A percentile compares a stretch with the other conserved stretches of the same genome.
Conservation (phyloP, 331 rosid genomes). For the Quercus lobata region DNA sequence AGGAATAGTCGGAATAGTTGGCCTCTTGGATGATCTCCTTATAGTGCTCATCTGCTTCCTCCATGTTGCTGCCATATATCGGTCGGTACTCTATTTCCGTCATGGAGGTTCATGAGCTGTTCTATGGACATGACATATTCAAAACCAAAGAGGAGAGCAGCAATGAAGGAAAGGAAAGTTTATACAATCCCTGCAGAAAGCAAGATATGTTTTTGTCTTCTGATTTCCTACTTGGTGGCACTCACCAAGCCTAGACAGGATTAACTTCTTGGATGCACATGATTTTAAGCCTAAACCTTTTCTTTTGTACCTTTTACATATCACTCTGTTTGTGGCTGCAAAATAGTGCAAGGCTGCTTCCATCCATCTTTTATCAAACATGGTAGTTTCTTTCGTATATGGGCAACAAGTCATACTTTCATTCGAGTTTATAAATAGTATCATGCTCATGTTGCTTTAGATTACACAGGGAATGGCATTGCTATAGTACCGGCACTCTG, state of each 20-base stretch:
- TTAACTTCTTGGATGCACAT: background rate
- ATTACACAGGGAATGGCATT: background rate
- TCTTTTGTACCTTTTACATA: background rate
- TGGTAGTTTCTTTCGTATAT: background rate
- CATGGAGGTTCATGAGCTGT: conserved; percentile 60
- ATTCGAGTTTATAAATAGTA: background rate
- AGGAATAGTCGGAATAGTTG: conserved; percentile 79
- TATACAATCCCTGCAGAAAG: background rate
- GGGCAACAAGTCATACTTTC: background rate
- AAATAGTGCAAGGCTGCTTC: too few relatives aligned
- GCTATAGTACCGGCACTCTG: too few relatives aligned
- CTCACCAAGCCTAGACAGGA: background rate
- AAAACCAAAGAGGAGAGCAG: background rate
- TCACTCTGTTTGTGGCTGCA: background rate
- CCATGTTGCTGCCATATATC: conserved; percentile 72
- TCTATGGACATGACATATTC: background rate
- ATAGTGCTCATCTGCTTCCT: conserved; percentile 66
- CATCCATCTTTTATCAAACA: background rate
- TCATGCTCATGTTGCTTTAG: background rate
- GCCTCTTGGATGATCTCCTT: conserved; percentile 75
- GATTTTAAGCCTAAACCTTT: background rate
- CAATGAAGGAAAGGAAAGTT: background rate
- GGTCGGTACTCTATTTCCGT: conserved; percentile 68
- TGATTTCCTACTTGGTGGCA: background rate
- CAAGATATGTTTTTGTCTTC: background rate